Conservation (phyloP, 352 stramenopile species). For the Phytopythium cucurbitacearum region DNA sequence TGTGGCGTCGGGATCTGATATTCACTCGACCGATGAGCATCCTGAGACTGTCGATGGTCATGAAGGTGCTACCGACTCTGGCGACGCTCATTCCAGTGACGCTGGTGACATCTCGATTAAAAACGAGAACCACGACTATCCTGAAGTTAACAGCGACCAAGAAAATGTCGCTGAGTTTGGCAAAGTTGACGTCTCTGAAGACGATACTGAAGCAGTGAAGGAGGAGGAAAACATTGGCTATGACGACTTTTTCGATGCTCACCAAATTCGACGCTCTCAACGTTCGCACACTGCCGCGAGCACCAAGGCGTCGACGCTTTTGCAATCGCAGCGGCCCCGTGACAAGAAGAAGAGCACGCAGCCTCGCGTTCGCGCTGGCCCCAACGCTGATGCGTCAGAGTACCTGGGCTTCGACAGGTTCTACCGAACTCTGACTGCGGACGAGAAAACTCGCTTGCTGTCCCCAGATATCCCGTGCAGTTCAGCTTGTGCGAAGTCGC, state of each 20-base stretch:
- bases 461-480: slow-evolving; percentile 20
- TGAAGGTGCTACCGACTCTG: too few species aligned
- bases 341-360: slow-evolving; percentile 27
- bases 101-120: too few species aligned
- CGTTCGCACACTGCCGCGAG: slow-evolving; percentile 48
- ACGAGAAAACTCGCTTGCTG: slow-evolving; percentile 20
- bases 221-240: background rate
- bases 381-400: slow-evolving; percentile 38
- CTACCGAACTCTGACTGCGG: slow-evolving; percentile 39
- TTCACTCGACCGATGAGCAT: too few species aligned
- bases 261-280: slow-evolving; percentile 23
- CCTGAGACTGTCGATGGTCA: too few species aligned
- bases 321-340: slow-evolving; percentile 20
- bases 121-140: too few species aligned
- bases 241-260: background rate
- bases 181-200: too few species aligned
- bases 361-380: slow-evolving; percentile 20
- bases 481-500: slow-evolving; percentile 16
- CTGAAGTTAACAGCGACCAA: too few species aligned
- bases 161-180: too few species aligned
- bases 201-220: too few species aligned
- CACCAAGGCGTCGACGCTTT: slow-evolving; percentile 44
- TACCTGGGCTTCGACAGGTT: slow-evolving; percentile 47
- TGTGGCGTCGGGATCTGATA: too few species aligned
- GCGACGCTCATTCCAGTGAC: too few species aligned